Evolutionary conservation across 1,284 basidiomycete genomes (phyloP).

Genomic region (Ganoderma leucocontextum): DNA sequence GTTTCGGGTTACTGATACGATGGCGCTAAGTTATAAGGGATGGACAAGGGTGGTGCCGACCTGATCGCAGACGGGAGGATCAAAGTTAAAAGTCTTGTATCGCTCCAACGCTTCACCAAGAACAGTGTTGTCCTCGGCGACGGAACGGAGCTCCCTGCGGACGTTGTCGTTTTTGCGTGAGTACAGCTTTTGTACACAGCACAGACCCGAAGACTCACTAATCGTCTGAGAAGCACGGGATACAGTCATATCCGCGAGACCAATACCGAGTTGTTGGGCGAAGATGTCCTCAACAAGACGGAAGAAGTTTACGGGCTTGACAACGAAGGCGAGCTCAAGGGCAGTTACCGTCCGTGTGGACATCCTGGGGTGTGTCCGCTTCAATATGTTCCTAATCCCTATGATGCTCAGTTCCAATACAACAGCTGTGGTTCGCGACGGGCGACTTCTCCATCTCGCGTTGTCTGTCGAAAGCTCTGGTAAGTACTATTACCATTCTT

Average conservation of each 20-base stretch:
- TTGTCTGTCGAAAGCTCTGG: conserved; percentile 27
- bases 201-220: neutral
- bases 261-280: conserved; percentile 50
- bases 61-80: conserved; percentile 53
- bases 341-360: conserved; percentile 44
- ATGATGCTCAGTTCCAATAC: neutral
- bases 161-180: conserved; percentile 55
- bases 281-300: conserved; percentile 53
- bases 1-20: neutral
- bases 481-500: neutral
- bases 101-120: conserved; percentile 46
- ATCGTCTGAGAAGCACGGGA: conserved; percentile 16
- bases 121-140: conserved; percentile 50
- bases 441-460: conserved; percentile 29
- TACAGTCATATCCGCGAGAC: conserved; percentile 25
- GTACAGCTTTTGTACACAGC: neutral
- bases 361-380: conserved; percentile 39
- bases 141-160: conserved; percentile 51
- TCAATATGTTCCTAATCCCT: too few species aligned
- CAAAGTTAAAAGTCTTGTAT: conserved; percentile 51
- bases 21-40: conserved; percentile 29
- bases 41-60: conserved; percentile 44
- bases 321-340: conserved; percentile 59
- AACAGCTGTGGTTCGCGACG: conserved; percentile 22
- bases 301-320: conserved; percentile 63